Percentiles rank a stretch among this genome's conserved stretches.
Conservation (phyloP, 805 yeast species). For the Hanseniaspora taiwanica region DNA sequence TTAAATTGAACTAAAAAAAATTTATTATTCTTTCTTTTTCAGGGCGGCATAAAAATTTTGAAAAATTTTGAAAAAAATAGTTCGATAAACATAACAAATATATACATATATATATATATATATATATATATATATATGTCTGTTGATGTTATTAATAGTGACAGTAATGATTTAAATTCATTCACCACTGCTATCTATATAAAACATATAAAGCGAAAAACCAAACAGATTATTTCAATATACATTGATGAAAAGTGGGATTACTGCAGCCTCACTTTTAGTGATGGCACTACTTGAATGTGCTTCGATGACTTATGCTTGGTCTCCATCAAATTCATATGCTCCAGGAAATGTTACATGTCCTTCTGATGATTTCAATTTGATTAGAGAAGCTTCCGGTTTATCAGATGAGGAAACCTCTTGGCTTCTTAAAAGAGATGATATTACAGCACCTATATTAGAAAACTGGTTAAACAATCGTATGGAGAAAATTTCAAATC, state of each 20-base stretch:
- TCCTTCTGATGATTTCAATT: conserved; percentile 29
- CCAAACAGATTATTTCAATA: too few relatives aligned
- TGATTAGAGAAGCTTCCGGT: conserved; percentile 35
- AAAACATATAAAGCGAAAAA: too few relatives aligned
- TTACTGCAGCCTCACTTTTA: background rate
- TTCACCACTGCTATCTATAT: too few relatives aligned
- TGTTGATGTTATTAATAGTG: too few relatives aligned
- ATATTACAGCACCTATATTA: conserved; percentile 32
- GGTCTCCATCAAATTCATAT: conserved; percentile 47
- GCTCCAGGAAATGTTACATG: conserved; percentile 50
- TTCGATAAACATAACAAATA: too few relatives aligned
- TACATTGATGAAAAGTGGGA: background rate
- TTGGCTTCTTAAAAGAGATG: conserved; percentile 40
- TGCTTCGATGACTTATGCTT: conserved; percentile 14
- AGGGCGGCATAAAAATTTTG: too few relatives aligned
- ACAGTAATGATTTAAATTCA: too few relatives aligned
- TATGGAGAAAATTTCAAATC: conserved; percentile 13
- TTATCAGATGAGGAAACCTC: conserved; percentile 34
- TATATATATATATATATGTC: too few relatives aligned
- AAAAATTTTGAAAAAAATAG: too few relatives aligned
- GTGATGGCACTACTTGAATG: background rate
- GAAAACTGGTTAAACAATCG: conserved; percentile 33
- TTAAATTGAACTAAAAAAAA: too few relatives aligned
- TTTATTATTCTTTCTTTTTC: too few relatives aligned
- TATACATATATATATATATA: too few relatives aligned